phyloP scores from a whole-genome alignment of 192 early-diverging fungal genomes.

The Jimgerdemannia lactiflua region DNA sequence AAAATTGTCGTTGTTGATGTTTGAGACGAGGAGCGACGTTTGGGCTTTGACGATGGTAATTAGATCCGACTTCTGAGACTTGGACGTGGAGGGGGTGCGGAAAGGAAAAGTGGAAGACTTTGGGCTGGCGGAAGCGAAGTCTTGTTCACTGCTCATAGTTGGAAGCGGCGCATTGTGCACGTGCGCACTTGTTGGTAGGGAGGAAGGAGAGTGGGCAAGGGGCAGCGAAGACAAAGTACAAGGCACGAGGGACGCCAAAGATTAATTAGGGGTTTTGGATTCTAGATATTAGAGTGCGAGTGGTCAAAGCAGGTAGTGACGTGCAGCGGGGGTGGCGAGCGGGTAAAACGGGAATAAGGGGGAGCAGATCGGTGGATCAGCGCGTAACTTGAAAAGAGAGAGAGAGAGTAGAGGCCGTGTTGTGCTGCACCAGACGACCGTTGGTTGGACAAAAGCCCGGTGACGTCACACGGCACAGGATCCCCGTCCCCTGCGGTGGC shows the following conservation, averaged over 20 bases:
- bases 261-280: not conserved
- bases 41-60: constrained; percentile 57
- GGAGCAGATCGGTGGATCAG: too few species aligned
- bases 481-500: not conserved
- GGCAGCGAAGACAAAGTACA: not conserved
- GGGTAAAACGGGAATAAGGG: too few species aligned
- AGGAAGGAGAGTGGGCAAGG: not conserved
- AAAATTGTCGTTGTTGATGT: constrained; percentile 50
- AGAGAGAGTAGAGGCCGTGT: too few species aligned
- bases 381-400: too few species aligned
- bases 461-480: not conserved
- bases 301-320: too few species aligned
- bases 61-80: constrained; percentile 42
- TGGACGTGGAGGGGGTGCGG: constrained; percentile 35
- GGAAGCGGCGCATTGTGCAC: constrained; percentile 24
- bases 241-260: not conserved
- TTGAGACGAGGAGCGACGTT: constrained; percentile 48
- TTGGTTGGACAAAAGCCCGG: too few species aligned
- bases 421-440: too few species aligned
- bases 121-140: constrained; percentile 34
- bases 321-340: too few species aligned
- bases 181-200: not conserved
- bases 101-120: constrained; percentile 41
- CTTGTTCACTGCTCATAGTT: constrained; percentile 55
- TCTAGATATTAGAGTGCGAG: too few species aligned